Evolutionary conservation across 768 basidiomycete species (phyloP).

Genomic region (Termitomyces sp.): DNA sequence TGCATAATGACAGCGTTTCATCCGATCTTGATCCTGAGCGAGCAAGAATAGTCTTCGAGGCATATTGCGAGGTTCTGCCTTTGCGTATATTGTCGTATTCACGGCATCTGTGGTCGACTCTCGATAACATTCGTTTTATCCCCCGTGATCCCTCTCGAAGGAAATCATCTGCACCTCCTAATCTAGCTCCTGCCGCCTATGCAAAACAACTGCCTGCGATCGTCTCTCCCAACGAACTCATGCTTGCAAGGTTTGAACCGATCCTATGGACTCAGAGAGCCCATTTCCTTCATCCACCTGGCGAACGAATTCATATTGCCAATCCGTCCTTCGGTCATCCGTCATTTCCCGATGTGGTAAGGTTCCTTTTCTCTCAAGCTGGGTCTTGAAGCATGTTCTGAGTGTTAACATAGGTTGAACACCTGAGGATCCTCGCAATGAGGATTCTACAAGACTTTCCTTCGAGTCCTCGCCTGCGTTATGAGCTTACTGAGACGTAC

Average conservation of each 20-base stretch:
- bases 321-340: constrained; percentile 35
- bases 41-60: constrained; percentile 25
- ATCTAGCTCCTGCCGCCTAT: constrained; percentile 17
- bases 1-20: constrained; percentile 16
- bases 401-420: constrained; percentile 27
- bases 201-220: constrained; percentile 23
- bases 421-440: constrained; percentile 28
- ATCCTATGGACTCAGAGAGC: constrained; percentile 49
- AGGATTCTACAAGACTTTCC: constrained; percentile 21
- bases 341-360: constrained; percentile 34
- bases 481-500: constrained; percentile 38
- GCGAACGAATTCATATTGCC: constrained; percentile 24
- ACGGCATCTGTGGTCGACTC: constrained; percentile 18
- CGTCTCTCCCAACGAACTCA: constrained; percentile 31
- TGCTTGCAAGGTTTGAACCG: constrained; percentile 29
- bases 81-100: constrained; percentile 15
- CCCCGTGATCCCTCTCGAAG: constrained; percentile 22
- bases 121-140: constrained; percentile 34
- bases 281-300: constrained; percentile 21
- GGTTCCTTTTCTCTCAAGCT: constrained; percentile 11
- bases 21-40: constrained; percentile 16
- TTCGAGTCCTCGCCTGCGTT: constrained; percentile 21
- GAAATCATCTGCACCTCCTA: neutral
- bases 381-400: neutral
- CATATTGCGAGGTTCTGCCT: constrained; percentile 29